Percentiles rank a stretch among this genome's conserved stretches.
Conservation (phyloP, 2,329 filamentous ascomycete genomes). For the Sporothrix globosa region DNA sequence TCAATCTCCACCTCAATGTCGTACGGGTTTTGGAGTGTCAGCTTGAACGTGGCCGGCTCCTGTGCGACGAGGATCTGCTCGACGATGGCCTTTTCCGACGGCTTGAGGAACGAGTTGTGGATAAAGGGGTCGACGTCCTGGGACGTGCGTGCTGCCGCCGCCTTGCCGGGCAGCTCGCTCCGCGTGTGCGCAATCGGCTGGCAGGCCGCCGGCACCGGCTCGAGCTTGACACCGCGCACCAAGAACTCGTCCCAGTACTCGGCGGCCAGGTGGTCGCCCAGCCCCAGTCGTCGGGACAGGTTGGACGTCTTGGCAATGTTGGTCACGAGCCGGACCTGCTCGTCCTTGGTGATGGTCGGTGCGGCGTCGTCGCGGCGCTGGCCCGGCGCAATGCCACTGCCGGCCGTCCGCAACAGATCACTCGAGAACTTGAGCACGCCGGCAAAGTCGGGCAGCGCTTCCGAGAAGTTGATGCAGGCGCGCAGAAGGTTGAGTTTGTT, state of each 20-base stretch:
- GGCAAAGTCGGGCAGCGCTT: conserved; percentile 87
- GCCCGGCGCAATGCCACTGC: conserved; percentile 75
- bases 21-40: conserved; percentile 91
- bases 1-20: conserved; percentile 92
- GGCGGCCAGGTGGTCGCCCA: conserved; percentile 65
- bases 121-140: conserved; percentile 82
- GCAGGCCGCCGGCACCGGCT: conserved; percentile 62
- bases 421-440: conserved; percentile 88
- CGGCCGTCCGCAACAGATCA: conserved; percentile 78
- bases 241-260: conserved; percentile 98
- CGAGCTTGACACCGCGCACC: conserved; percentile 73
- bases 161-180: conserved; percentile 56
- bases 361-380: conserved; percentile 69
- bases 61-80: conserved; percentile 76
- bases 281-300: conserved; percentile 74
- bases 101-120: conserved; percentile 88
- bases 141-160: conserved; percentile 53
- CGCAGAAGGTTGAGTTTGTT: conserved; percentile 86
- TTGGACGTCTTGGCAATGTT: conserved; percentile 84
- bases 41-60: conserved; percentile 74
- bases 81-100: conserved; percentile 59
- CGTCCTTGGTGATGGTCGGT: conserved; percentile 73
- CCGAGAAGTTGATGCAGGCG: conserved; percentile 90
- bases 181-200: conserved; percentile 68
- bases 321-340: conserved; percentile 80